Conservation (phyloP, 2,329 filamentous ascomycete genomes). For the Remersonia thermophila region DNA sequence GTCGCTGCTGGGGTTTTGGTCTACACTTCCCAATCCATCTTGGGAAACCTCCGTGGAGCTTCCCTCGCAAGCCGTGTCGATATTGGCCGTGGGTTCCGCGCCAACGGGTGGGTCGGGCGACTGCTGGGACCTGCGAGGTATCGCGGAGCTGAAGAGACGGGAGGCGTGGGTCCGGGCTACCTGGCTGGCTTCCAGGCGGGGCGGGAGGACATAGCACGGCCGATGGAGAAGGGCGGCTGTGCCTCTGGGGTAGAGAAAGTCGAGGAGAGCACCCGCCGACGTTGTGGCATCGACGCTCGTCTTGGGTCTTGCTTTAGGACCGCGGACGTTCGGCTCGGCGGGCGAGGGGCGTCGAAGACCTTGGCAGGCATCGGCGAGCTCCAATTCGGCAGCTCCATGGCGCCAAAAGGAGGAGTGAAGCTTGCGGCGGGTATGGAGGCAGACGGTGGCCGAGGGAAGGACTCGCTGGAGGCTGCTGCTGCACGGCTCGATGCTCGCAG, state of each 20-base stretch:
- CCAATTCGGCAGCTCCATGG: slow-evolving; percentile 39
- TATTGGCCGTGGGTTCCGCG: background rate
- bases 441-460: slow-evolving; percentile 27
- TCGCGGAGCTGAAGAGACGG: slow-evolving; percentile 19
- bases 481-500: slow-evolving; percentile 43
- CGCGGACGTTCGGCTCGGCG: slow-evolving; percentile 11
- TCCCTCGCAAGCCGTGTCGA: background rate
- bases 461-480: slow-evolving; percentile 40
- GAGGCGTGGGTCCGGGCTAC: slow-evolving; percentile 10
- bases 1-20: background rate
- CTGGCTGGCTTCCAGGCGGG: slow-evolving; percentile 12
- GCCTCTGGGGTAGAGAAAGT: slow-evolving; percentile 42
- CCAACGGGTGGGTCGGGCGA: background rate
- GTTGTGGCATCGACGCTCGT: slow-evolving; percentile 22
- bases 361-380: slow-evolving; percentile 33
- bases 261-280: slow-evolving; percentile 36
- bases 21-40: too few species aligned
- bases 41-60: background rate
- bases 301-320: slow-evolving; percentile 12
- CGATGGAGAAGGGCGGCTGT: slow-evolving; percentile 31
- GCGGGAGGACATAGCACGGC: slow-evolving; percentile 13
- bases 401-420: slow-evolving; percentile 42
- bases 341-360: slow-evolving; percentile 23
- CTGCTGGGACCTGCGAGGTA: slow-evolving; percentile 4
- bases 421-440: slow-evolving; percentile 29